Base-by-base conservation (phyloP, 75 land plant genomes). In the Isoetes taiwanensis region DNA sequence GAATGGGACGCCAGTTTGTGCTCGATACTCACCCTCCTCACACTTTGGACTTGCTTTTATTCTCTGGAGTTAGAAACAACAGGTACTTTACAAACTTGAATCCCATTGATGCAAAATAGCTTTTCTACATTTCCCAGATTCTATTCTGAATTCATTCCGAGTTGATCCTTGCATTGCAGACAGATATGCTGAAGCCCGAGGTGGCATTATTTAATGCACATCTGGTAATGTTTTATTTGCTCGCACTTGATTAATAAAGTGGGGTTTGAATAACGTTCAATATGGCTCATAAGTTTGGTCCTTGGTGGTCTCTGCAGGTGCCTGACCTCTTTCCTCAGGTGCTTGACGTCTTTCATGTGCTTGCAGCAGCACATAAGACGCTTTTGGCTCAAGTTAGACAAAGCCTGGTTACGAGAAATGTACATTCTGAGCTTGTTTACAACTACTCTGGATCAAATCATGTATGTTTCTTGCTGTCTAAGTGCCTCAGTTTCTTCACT, bases 371-470 rank as follows among this genome's bases (percentile, higher is more conserved):
- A 26, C 80, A 90, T 39, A 86, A 86, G 56, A 55, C 94, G n/a
- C 74, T 80, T 38, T 2, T 86, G 6, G 32, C 97, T 32, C 85
- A 83, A 56, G 65, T 80, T 34, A 62, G 93, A 59, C 82, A 61
- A 0, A 59, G 76, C 31, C 74, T 90, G 40, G 77, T 76, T 0
- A 86, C 93, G 6, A 74, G 82, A 24, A 86, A 84, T 29, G 64
- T 76, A 32, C 97, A 86, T 59, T 86, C 97, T 31, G 97, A 90
- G 73, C 84, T 90, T 43, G 82, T 90, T 46, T 90, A 78, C 68
- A 90, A 90, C 57, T 90, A 80, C 56, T 86, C 97, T 9, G 91
- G 84, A 30, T 86, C 97, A 30, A 90, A 90, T 62, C 97, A 90
- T 80, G 97, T 90, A 82, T 57, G n/a, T n/a, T n/a, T n/a, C n/a